Evolutionary conservation across 1,284 basidiomycete species (phyloP), one percentile per base, ranked within the genome.

Genomic region (Naganishia cerealis): DNA sequence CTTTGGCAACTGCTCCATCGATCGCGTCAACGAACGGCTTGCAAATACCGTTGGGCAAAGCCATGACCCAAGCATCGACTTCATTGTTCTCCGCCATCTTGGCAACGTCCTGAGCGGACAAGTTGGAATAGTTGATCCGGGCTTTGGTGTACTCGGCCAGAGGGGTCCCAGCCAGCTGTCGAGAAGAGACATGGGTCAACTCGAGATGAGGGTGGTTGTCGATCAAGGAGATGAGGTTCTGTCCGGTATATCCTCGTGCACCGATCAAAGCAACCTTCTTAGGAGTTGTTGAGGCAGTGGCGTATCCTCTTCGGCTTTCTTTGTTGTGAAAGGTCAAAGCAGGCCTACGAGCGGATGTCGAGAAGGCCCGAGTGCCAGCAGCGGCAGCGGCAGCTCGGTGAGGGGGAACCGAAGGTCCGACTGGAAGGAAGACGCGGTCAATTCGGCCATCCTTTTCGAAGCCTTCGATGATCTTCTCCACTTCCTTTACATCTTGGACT

Each of bases 11-110:
- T 15, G 89, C 86, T 1, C 87, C 88, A 76, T 97, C 92, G 59
- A 99, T 84, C 15, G 95, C 96, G 77, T 96, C 94, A 21, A 99
- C 94, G 76, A 97, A 99, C 0, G 94, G 94, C 82, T 95, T 95
- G 84, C 92, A 92, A 36, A 94, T 87, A 18, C 95, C 96, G 76
- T 99, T 99, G 39, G 95, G 95, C 53, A 99, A 86, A 0, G 95
- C 95, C 92, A 97, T 95, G 68, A 99, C 87, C 92, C 94, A 97
- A 12, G 92, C 94, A 77, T 97, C 94, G 24, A 97, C 91, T 75
- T 90, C 89, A 29, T 90, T 89, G 67, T 87, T 84, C 81, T 89
- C 87, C 80, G 94, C 94, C 88, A 97, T 91, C 76, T 83, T 83
- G 78, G 91, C 87, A 10, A 96, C 89, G 73, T 94, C 90, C 71